phyloP scores from a whole-genome alignment of 2,329 filamentous ascomycete genomes.

The Colletotrichum sp. region DNA sequence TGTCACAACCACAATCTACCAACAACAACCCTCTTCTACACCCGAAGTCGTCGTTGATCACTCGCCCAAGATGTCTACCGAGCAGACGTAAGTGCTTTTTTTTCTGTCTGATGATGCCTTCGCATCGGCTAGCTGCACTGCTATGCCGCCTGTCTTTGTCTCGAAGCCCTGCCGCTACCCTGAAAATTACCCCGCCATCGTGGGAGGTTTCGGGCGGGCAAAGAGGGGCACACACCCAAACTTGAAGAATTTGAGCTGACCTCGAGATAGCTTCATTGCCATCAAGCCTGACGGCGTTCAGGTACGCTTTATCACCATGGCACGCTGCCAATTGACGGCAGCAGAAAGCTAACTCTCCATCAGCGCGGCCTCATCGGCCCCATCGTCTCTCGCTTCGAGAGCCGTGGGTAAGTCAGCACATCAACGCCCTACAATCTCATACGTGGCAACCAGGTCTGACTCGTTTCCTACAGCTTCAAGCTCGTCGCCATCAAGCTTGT shows the following conservation, averaged over 20 bases:
- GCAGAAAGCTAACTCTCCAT: constrained; percentile 2
- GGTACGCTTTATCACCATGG: constrained; percentile 57
- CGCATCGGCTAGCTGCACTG: not conserved
- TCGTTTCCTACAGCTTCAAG: constrained; percentile 75
- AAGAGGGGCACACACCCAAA: constrained; percentile 12
- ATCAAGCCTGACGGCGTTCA: constrained; percentile 99
- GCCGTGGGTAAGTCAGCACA: constrained; percentile 72
- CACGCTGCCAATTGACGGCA: constrained; percentile 1
- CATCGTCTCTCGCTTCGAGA: constrained; percentile 98
- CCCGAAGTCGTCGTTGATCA: constrained; percentile 24
- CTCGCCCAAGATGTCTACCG: constrained; percentile 70
- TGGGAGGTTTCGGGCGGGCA: constrained; percentile 16
- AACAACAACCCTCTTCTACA: constrained; percentile 24
- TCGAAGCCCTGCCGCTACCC: not conserved
- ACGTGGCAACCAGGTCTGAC: not conserved
- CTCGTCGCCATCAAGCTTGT: constrained; percentile 96
- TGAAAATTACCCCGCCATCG: constrained; percentile 36
- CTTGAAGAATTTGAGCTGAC: constrained; percentile 13
- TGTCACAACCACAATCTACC: constrained; percentile 21
- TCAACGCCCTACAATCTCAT: not conserved
- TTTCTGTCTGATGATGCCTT: constrained; percentile 20
- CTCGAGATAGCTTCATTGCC: constrained; percentile 85
- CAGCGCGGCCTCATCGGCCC: constrained; percentile 96
- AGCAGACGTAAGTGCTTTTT: constrained; percentile 78
- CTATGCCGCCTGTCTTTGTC: not conserved